These are phyloP conservation scores for Trichoderma sp. DNA, from an alignment of 2,329 filamentous ascomycete species.

Conservation along the genomic window DNA sequence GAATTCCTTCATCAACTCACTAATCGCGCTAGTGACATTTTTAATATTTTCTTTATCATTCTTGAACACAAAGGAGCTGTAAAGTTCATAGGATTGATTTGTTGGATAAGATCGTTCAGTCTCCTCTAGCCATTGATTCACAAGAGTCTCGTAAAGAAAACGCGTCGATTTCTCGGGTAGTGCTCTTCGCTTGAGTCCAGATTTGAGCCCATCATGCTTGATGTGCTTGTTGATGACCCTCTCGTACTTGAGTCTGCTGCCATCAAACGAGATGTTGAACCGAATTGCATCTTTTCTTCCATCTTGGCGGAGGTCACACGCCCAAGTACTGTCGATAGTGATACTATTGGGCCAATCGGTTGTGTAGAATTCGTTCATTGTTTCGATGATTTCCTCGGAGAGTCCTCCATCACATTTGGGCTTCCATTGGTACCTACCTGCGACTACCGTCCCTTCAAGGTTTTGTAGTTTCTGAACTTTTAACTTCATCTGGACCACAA, in stretches of 20 bases:
- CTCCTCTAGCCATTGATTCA: slow-evolving; percentile 5
- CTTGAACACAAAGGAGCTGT: slow-evolving; percentile 3
- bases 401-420: not conserved
- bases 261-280: not conserved
- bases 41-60: not conserved
- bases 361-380: not conserved
- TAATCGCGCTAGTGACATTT: not conserved
- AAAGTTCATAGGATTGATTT: slow-evolving; percentile 3
- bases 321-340: slow-evolving; percentile 6
- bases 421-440: slow-evolving; percentile 3
- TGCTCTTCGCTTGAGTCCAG: not conserved
- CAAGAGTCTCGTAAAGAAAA: slow-evolving; percentile 5
- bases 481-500: slow-evolving; percentile 3
- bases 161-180: slow-evolving; percentile 5
- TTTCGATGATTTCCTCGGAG: not conserved
- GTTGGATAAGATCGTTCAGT: slow-evolving; percentile 2
- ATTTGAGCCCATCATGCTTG: not conserved
- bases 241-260: slow-evolving; percentile 1
- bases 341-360: slow-evolving; percentile 7
- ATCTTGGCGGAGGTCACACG: slow-evolving; percentile 1
- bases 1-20: not conserved
- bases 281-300: not conserved
- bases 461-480: not conserved
- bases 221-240: not conserved
- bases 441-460: slow-evolving; percentile 1